Percentiles rank a stretch among this genome's conserved stretches.
phyloP scores from a whole-genome alignment of 1,284 basidiomycete genomes.

The Golubevia sp. region DNA sequence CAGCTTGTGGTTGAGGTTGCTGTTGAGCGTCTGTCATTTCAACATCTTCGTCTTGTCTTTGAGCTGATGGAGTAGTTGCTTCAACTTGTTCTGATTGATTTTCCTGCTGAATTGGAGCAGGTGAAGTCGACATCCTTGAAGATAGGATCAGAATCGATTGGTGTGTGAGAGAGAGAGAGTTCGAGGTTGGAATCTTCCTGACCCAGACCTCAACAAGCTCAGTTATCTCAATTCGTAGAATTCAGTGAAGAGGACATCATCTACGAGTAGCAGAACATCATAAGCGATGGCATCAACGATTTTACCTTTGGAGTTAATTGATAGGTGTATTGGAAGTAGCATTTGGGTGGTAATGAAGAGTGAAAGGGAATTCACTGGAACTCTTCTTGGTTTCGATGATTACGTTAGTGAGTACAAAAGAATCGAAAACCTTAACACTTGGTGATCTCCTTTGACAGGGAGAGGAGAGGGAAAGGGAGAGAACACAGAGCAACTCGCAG shows the following conservation, averaged over 20 bases:
- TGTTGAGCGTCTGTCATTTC: neutral
- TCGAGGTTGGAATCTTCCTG: neutral
- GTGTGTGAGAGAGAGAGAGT: neutral
- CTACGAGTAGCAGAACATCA: no score
- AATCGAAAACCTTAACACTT: neutral
- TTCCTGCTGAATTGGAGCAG: no score
- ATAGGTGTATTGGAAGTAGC: constrained; percentile 56
- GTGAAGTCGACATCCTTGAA: neutral
- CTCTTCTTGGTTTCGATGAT: constrained; percentile 93
- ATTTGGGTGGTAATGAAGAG: constrained; percentile 62
- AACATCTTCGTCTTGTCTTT: neutral
- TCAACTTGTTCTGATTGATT: neutral
- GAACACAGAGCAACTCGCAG: neutral
- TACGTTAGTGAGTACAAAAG: constrained; percentile 86
- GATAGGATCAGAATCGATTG: neutral
- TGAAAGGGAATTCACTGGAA: constrained; percentile 71
- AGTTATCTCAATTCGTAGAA: neutral
- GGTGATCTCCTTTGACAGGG: no score
- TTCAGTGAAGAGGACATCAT: neutral
- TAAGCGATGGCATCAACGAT: constrained; percentile 36
- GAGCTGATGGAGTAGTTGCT: no score
- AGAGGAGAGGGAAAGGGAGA: neutral
- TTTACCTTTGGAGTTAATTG: constrained; percentile 57
- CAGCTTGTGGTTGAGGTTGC: neutral
- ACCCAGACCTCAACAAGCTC: neutral